phyloP scores from a whole-genome alignment of 129 eudicot species.

The Helichrysum umbraculigerum region DNA sequence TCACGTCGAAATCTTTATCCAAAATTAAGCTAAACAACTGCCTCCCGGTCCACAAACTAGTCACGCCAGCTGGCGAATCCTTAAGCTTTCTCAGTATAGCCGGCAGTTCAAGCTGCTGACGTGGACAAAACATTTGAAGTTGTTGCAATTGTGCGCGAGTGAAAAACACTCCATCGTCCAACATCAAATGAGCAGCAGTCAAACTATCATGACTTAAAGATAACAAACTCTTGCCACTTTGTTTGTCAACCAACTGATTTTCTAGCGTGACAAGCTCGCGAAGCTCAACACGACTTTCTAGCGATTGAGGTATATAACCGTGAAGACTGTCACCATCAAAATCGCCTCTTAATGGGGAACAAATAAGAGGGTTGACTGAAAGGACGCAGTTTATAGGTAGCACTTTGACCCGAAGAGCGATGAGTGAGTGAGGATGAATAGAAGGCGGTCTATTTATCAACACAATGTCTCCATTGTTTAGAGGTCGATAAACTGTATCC shows the following conservation, averaged over 20 bases:
- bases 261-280: conserved; percentile 72
- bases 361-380: conserved; percentile 73
- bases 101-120: conserved; percentile 40
- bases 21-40: conserved; percentile 73
- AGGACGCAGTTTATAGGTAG: conserved; percentile 70
- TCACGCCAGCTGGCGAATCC: conserved; percentile 7
- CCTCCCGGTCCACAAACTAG: conserved; percentile 79
- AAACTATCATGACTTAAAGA: conserved; percentile 82
- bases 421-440: conserved; percentile 85
- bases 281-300: conserved; percentile 66
- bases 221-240: conserved; percentile 68
- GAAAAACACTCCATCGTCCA: conserved; percentile 64
- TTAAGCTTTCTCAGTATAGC: conserved; percentile 41
- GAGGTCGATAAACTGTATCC: conserved; percentile 59
- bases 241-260: conserved; percentile 67
- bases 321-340: conserved; percentile 96
- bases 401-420: conserved; percentile 69
- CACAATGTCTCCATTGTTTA: conserved; percentile 72
- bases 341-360: conserved; percentile 88
- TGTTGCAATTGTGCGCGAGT: conserved; percentile 61
- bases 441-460: conserved; percentile 90
- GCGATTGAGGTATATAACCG: conserved; percentile 81
- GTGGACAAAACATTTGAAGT: conserved; percentile 74
- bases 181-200: conserved; percentile 74
- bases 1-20: conserved; percentile 51